Conservation (phyloP, 2,329 filamentous ascomycete genomes). For the Aureobasidium sp. region DNA sequence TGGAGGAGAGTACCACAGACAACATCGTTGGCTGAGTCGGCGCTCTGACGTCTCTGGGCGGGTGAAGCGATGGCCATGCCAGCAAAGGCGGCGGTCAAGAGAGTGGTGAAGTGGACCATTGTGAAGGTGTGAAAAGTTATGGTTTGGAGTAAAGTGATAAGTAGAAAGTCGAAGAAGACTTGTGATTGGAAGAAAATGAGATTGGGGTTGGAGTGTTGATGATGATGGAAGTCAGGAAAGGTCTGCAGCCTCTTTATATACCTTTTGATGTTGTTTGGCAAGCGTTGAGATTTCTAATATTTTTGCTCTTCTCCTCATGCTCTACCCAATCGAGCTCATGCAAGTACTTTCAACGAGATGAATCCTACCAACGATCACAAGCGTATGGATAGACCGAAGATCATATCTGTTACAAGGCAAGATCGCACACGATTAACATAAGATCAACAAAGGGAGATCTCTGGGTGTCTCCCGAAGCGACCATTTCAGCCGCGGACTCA, state of each 20-base stretch:
- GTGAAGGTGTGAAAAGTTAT: neutral
- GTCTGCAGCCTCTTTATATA: neutral
- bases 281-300: neutral
- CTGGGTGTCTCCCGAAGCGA: neutral
- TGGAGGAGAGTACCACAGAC: constrained; percentile 7
- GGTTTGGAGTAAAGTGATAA: neutral
- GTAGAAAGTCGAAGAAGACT: neutral
- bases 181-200: neutral
- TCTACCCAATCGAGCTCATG: neutral
- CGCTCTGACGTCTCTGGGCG: neutral
- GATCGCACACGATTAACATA: neutral
- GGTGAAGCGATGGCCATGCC: neutral
- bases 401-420: neutral
- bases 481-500: neutral
- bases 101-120: constrained; percentile 1
- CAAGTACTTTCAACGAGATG: neutral
- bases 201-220: no score
- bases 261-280: neutral
- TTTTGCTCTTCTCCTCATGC: neutral
- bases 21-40: neutral
- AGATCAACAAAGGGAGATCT: neutral
- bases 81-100: neutral
- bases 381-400: neutral
- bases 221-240: neutral
- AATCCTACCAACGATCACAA: neutral